Evolutionary conservation across 495 filamentous ascomycete species (phyloP).

Genomic region (Podospora didyma): DNA sequence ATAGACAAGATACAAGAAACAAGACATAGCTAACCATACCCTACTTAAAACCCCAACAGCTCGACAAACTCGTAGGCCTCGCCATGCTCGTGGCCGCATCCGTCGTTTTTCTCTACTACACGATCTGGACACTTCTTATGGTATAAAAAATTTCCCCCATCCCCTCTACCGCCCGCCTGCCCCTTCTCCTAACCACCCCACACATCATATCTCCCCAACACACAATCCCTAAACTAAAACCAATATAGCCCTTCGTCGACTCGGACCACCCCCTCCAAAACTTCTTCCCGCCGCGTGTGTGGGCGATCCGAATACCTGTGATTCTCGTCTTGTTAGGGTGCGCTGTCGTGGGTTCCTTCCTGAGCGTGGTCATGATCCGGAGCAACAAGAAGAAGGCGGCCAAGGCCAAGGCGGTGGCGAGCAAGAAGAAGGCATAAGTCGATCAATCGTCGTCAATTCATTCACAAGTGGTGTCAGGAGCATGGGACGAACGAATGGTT

Average conservation of each 20-base stretch:
- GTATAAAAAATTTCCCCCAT: slow-evolving; percentile 45
- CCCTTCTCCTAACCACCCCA: slow-evolving; percentile 3
- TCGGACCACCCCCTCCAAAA: slow-evolving; percentile 86
- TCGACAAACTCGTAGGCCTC: slow-evolving; percentile 92
- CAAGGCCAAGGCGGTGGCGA: slow-evolving; percentile 74
- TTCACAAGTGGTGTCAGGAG: background rate
- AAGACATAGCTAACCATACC: background rate
- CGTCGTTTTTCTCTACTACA: slow-evolving; percentile 97
- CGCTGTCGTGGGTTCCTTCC: slow-evolving; percentile 92
- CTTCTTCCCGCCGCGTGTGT: slow-evolving; percentile 94
- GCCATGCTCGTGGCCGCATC: slow-evolving; percentile 96
- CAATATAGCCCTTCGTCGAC: slow-evolving; percentile 87
- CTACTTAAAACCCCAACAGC: slow-evolving; percentile 58
- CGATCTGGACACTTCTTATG: slow-evolving; percentile 96
- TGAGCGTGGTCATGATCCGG: slow-evolving; percentile 97
- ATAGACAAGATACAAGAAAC: background rate
- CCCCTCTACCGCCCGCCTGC: slow-evolving; percentile 7
- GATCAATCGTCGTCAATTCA: background rate
- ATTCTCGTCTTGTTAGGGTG: slow-evolving; percentile 89
- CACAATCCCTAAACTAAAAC: slow-evolving; percentile 3
- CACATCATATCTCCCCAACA: slow-evolving; percentile 3
- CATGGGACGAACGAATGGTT: background rate
- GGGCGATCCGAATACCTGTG: slow-evolving; percentile 97
- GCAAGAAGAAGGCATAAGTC: slow-evolving; percentile 56
- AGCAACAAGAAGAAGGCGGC: slow-evolving; percentile 96